Percentiles rank a stretch among this genome's conserved stretches.
These are phyloP conservation scores for Austropuccinia psidii DNA, from an alignment of 1,284 basidiomycete species.

Conservation along the genomic window DNA sequence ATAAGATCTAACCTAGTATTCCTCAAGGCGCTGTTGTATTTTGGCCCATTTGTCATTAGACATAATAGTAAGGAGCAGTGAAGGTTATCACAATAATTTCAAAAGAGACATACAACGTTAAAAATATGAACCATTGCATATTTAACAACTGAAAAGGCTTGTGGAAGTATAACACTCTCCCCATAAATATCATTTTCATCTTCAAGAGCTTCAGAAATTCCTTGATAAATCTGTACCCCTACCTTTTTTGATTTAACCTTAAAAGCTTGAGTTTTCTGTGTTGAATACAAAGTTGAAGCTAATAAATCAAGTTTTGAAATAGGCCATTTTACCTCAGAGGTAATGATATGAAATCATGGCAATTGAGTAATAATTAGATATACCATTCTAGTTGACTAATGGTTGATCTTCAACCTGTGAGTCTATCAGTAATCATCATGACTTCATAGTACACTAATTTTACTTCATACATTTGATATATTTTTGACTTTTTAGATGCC, in stretches of 20 bases:
- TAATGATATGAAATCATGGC: not conserved
- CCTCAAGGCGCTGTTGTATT: constrained; percentile 39
- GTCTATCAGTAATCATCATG: not conserved
- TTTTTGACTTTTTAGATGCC: not conserved
- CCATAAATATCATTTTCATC: constrained; percentile 21
- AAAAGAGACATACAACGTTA: constrained; percentile 49
- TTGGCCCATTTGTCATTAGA: constrained; percentile 50
- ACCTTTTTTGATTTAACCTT: not conserved
- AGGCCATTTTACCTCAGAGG: not conserved
- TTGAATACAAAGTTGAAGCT: not conserved
- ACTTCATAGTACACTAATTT: not conserved
- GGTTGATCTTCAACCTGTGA: not conserved
- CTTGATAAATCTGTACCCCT: not conserved
- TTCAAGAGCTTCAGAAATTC: not conserved
- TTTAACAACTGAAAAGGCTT: constrained; percentile 47
- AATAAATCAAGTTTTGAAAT: not conserved
- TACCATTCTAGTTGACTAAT: not conserved
- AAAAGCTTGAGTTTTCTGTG: not conserved
- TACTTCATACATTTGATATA: not conserved
- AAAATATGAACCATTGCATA: constrained; percentile 48
- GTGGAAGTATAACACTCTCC: constrained; percentile 45
- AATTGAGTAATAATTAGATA: not conserved
- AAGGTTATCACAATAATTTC: constrained; percentile 44
- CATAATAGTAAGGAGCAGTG: constrained; percentile 50
- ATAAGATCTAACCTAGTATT: not conserved